A percentile compares a stretch with the other conserved stretches of the same genome.
These are phyloP conservation scores for Nakaseomyces nivariensis DNA, from an alignment of 1,139 yeast genomes.

Conservation along the genomic window DNA sequence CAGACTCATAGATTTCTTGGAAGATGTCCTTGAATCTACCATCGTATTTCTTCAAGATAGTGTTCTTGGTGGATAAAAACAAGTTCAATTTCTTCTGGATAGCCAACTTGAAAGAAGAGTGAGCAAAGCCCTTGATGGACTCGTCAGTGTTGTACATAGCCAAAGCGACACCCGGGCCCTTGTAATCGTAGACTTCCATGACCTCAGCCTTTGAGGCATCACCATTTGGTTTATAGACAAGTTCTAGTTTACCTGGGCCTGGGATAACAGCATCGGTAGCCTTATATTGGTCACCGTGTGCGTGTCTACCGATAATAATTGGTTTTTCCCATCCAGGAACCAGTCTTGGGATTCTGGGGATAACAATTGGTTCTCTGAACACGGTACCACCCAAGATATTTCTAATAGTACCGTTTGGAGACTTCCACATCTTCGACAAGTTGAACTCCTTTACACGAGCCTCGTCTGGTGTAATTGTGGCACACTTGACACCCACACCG, in stretches of 20 bases:
- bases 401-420: slow-evolving; percentile 79
- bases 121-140: slow-evolving; percentile 70
- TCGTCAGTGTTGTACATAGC: slow-evolving; percentile 81
- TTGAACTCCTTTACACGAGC: slow-evolving; percentile 67
- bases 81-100: slow-evolving; percentile 54
- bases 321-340: slow-evolving; percentile 76
- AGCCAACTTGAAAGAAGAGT: slow-evolving; percentile 69
- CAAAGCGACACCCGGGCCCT: slow-evolving; percentile 59
- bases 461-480: slow-evolving; percentile 81
- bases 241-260: slow-evolving; percentile 57
- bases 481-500: slow-evolving; percentile 80
- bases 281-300: slow-evolving; percentile 77
- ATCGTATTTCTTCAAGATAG: slow-evolving; percentile 72
- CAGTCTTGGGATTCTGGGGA: slow-evolving; percentile 65
- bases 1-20: slow-evolving; percentile 51
- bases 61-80: slow-evolving; percentile 68
- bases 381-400: slow-evolving; percentile 77
- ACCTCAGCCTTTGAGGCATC: slow-evolving; percentile 36
- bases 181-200: slow-evolving; percentile 49
- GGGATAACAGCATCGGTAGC: slow-evolving; percentile 66
- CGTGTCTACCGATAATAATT: slow-evolving; percentile 78
- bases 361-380: slow-evolving; percentile 74
- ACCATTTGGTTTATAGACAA: slow-evolving; percentile 50
- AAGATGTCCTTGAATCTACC: slow-evolving; percentile 76
- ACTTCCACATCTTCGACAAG: slow-evolving; percentile 74